Evolutionary conservation across 2,329 filamentous ascomycete species (phyloP).

Genomic region (Curvularia sp.): DNA sequence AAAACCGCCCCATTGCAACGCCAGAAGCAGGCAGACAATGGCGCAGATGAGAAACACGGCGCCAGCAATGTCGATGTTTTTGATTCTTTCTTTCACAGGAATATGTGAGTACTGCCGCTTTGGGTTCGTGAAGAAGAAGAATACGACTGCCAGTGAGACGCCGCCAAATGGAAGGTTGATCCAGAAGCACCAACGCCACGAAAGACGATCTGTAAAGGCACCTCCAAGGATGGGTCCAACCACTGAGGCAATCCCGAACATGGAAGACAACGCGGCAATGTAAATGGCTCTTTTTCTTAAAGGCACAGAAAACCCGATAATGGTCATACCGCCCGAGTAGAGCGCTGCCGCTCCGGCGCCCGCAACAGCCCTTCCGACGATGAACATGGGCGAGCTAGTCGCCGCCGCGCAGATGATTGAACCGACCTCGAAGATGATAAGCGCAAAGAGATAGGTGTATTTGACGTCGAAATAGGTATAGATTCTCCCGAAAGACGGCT

Average conservation of each 20-base stretch:
- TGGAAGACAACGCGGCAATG: constrained; percentile 45
- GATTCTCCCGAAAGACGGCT: constrained; percentile 61
- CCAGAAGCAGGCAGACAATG: constrained; percentile 44
- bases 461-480: constrained; percentile 66
- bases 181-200: constrained; percentile 53
- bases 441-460: constrained; percentile 58
- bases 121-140: constrained; percentile 44
- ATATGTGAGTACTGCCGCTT: constrained; percentile 38
- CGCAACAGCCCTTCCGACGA: constrained; percentile 62
- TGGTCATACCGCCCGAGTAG: constrained; percentile 61
- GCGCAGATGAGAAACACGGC: constrained; percentile 43
- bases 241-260: constrained; percentile 51
- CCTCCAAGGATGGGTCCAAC: constrained; percentile 55
- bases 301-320: constrained; percentile 53
- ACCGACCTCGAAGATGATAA: constrained; percentile 59
- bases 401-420: constrained; percentile 62
- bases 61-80: constrained; percentile 49
- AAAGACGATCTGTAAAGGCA: constrained; percentile 49
- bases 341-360: constrained; percentile 62
- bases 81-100: constrained; percentile 42
- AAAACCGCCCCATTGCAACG: constrained; percentile 51
- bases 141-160: constrained; percentile 42
- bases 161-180: constrained; percentile 54
- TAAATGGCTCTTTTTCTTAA: constrained; percentile 54
- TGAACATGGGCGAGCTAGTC: constrained; percentile 59